Evolutionary conservation across 441 rosid genomes (phyloP).

Genomic region (Metrosideros polymorpha): DNA sequence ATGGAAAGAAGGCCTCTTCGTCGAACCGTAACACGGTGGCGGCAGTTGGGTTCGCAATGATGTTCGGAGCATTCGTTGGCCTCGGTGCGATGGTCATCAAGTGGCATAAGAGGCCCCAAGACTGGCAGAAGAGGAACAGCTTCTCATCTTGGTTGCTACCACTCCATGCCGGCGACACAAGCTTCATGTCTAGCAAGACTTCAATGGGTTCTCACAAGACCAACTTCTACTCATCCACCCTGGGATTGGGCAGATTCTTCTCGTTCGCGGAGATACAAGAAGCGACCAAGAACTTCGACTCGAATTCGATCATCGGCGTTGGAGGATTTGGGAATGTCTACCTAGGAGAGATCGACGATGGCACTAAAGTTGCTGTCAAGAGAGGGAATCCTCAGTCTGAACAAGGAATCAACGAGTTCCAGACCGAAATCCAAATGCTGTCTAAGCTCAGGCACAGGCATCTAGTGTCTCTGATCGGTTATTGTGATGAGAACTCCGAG

Average conservation of each 20-base stretch:
- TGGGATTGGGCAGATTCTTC: not conserved
- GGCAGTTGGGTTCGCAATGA: not conserved
- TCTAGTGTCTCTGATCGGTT: not conserved
- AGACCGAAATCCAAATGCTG: slow-evolving; percentile 1
- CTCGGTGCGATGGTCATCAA: not conserved
- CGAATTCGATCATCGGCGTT: not conserved
- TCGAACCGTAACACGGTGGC: not conserved
- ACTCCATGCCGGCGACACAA: not conserved
- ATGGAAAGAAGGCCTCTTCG: not conserved
- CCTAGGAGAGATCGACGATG: not conserved
- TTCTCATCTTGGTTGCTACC: not conserved
- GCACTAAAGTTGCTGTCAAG: not conserved
- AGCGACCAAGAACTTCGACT: not conserved
- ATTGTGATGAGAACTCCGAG: not conserved
- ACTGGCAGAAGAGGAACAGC: slow-evolving; percentile 2
- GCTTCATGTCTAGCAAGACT: not conserved
- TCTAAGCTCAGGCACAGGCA: slow-evolving; percentile 1
- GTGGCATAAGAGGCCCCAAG: slow-evolving; percentile 3
- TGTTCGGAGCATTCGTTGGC: not conserved
- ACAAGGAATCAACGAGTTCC: slow-evolving; percentile 1
- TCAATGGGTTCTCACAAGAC: slow-evolving; percentile 1
- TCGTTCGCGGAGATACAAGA: not conserved
- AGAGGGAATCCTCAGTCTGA: not conserved
- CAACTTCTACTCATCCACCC: not conserved
- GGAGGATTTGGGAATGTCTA: not conserved